Evolutionary conservation across 495 filamentous ascomycete species (phyloP), one percentile per base, ranked within the genome.

Genomic region (Friedmanniomyces simplex): DNA sequence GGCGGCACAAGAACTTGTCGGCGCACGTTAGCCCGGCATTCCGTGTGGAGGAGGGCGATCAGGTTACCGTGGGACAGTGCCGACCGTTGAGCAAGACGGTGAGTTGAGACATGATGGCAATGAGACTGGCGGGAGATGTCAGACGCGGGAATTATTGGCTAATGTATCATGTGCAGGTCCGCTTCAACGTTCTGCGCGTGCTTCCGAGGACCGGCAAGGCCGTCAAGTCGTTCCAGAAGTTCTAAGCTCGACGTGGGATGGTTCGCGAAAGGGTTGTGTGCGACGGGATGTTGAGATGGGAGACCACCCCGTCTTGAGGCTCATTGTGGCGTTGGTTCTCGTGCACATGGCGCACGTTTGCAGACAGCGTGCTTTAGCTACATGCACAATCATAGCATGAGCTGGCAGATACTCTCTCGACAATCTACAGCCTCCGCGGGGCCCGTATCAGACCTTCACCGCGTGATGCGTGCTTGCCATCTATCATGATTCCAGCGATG

Each of bases 11-110:
- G 87, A 99, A 99, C 83, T 79, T 99, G 45, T 86, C 93, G 66
- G 94, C 91, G 61, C 93, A 99, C 82, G 93, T 97, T 61, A 95
- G 89, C 57, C 93, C 93, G 68, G 91, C 91, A 74, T 99, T 99
- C 88, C 93, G 93, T 93, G 89, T 97, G 69, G 87, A 93, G 82
- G 91, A 96, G 68, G 93, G 93, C 82, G 94, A 99, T 76, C 85
- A 88, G 78, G 93, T 99, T 67, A 96, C 90, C 64, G 93, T 99
- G 76, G 93, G 93, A 76, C 91, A 97, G 81, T 97, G 94, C 86
- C 78, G 93, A 73, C 94, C 94, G 69, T 81, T 99, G 63, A 87
- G 82, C 86, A 97, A 97, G 87, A 99, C 94, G 65, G 91, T 97
- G 87, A 51, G 57, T 63, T n/a, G n/a, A n/a, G n/a, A n/a, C n/a